Base-by-base conservation (phyloP, 2,329 filamentous ascomycete species). In the Malbranchea zuffiana region DNA sequence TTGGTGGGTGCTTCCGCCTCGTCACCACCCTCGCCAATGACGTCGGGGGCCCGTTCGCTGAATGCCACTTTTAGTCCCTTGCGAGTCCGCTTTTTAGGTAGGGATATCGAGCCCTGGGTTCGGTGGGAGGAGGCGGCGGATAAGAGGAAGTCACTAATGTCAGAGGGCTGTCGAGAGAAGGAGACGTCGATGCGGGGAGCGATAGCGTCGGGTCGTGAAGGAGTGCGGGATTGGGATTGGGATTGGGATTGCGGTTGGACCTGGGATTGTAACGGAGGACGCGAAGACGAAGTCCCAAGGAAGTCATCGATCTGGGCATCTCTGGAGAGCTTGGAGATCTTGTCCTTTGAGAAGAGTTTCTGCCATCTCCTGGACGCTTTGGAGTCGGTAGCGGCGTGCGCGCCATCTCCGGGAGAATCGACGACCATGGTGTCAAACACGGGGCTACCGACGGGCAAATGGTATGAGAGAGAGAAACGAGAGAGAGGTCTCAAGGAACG, bases 1-100 rank as follows among this genome's bases (percentile, higher is more conserved):
- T 75, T 66, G 1, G 78, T 73, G 1, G 82, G 82, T 6, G 72
- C 64, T 37, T 82, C 77, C 37, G 81, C 80, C 57, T 94, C 86
- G 52, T 95, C 88, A 21, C 88, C 88, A 40, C 88, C 88, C 58
- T 88, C 80, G 31, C 88, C 88, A 52, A 96, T 95, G 44, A 94
- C 61, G 31, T 85, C 80, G 5, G 87, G 86, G 37, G 71, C 68
- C 6, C 70, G 71, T 47, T 82, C 75, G 35, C 71, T 72, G 51
- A 95, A 95, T 39, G 69, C 74, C 23, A 95, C 87, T 3, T 66
- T 66, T 43, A 90, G 65, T 6, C 80, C 80, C 57, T 83, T 82
- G 52, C 71, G 74, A 37, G 62, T 66, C 39, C 58, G 57, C 39
- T 52, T 53, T 15, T 57, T 55, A 8, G 51, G 46, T 2, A 53